Percentiles rank a stretch among this genome's conserved stretches.
phyloP scores from a whole-genome alignment of 495 filamentous ascomycete genomes.

The Talaromyces wortmannii region DNA sequence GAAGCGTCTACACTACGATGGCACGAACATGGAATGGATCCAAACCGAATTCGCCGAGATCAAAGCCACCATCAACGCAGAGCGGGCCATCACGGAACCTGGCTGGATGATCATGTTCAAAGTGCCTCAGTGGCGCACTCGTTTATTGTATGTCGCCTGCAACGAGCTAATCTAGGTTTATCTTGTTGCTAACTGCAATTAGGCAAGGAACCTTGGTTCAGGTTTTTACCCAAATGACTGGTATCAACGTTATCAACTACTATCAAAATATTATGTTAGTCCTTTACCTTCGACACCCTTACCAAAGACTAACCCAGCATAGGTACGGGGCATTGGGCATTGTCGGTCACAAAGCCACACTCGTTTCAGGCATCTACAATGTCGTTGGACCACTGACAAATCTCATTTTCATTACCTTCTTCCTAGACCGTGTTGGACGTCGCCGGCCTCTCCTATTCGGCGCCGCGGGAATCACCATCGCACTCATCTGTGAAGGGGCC shows the following conservation, averaged over 20 bases:
- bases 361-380: constrained; percentile 56
- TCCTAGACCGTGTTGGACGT: constrained; percentile 31
- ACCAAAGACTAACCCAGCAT: not conserved
- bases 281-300: not conserved
- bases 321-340: constrained; percentile 49
- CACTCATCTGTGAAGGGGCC: constrained; percentile 34
- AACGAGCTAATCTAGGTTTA: constrained; percentile 20
- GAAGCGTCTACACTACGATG: constrained; percentile 41
- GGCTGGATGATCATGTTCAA: constrained; percentile 47
- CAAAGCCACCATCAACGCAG: constrained; percentile 36
- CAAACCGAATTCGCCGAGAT: constrained; percentile 41
- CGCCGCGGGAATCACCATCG: constrained; percentile 29
- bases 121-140: constrained; percentile 40
- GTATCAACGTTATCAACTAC: constrained; percentile 53
- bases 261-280: constrained; percentile 47
- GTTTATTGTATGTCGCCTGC: constrained; percentile 31
- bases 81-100: constrained; percentile 32
- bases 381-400: constrained; percentile 47
- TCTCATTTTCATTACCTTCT: constrained; percentile 37
- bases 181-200: constrained; percentile 9
- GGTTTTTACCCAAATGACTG: constrained; percentile 41
- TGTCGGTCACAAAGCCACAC: constrained; percentile 37
- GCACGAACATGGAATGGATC: constrained; percentile 43
- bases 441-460: constrained; percentile 32
- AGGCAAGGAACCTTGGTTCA: constrained; percentile 28